Evolutionary conservation across 345 rosid species (phyloP).

Genomic region (Cardamine resedifolia): DNA sequence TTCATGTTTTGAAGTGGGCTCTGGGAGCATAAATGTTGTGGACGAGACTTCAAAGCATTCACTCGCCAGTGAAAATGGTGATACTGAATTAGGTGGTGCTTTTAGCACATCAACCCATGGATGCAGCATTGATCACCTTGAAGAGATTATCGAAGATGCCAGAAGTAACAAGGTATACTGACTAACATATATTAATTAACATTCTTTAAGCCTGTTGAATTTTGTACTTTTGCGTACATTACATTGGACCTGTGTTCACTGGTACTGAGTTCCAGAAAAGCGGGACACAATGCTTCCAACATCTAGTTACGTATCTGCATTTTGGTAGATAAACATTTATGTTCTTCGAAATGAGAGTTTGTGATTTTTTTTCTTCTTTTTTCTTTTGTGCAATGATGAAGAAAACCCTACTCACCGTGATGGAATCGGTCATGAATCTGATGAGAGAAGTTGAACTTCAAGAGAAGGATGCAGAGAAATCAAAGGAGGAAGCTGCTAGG

Average conservation of each 20-base stretch:
- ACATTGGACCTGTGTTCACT: neutral
- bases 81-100: constrained; percentile 35
- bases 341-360: neutral
- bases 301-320: neutral
- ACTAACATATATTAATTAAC: neutral
- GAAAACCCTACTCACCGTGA: constrained; percentile 62
- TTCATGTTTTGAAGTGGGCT: constrained; percentile 21
- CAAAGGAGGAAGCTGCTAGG: constrained; percentile 62
- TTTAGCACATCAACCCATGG: constrained; percentile 41
- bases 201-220: neutral
- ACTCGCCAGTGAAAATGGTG: constrained; percentile 34
- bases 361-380: neutral
- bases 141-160: constrained; percentile 63
- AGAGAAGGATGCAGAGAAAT: constrained; percentile 64
- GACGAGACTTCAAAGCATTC: constrained; percentile 35
- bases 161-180: constrained; percentile 71
- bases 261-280: neutral
- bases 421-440: constrained; percentile 63
- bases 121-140: constrained; percentile 55
- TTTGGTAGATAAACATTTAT: neutral
- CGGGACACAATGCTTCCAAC: neutral
- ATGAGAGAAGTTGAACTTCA: constrained; percentile 69
- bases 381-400: constrained; percentile 36
- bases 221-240: neutral
- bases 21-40: constrained; percentile 28